Conservation (phyloP, 768 basidiomycete genomes). For the Calocera viscosa region DNA sequence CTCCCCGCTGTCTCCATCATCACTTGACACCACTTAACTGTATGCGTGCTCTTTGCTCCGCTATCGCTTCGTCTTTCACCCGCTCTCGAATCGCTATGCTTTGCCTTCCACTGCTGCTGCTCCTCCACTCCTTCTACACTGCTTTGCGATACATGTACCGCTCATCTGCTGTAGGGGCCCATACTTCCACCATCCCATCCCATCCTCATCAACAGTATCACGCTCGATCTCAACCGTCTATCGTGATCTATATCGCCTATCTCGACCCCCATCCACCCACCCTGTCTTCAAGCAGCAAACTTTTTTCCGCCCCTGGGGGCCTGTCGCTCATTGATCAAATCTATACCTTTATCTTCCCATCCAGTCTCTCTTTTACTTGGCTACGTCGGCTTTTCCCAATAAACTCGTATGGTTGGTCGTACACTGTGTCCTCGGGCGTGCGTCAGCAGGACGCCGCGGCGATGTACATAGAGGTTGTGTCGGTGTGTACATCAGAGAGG, state of each 20-base stretch:
- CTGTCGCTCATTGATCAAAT: constrained; percentile 2
- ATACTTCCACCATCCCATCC: constrained; percentile 5
- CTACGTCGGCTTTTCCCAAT: background rate
- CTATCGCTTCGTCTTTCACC: constrained; percentile 3
- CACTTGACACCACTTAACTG: background rate
- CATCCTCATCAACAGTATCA: background rate
- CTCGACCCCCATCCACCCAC: background rate
- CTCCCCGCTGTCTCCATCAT: background rate
- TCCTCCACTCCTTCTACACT: constrained; percentile 4
- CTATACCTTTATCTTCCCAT: background rate
- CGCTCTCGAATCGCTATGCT: background rate
- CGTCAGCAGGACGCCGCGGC: background rate
- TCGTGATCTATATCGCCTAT: background rate
- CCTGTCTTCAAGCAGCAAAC: background rate
- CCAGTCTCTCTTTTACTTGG: background rate
- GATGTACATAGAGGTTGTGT: constrained; percentile 8
- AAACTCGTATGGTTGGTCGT: constrained; percentile 6
- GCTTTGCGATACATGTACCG: constrained; percentile 2
- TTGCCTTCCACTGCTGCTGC: background rate
- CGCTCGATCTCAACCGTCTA: background rate
- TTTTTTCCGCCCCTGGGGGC: background rate
- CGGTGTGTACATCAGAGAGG: constrained; percentile 3
- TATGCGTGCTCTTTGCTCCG: background rate
- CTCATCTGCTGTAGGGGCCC: constrained; percentile 8
- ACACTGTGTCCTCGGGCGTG: background rate